phyloP scores from a whole-genome alignment of 495 filamentous ascomycete species.

The Penicillium crystallinum region DNA sequence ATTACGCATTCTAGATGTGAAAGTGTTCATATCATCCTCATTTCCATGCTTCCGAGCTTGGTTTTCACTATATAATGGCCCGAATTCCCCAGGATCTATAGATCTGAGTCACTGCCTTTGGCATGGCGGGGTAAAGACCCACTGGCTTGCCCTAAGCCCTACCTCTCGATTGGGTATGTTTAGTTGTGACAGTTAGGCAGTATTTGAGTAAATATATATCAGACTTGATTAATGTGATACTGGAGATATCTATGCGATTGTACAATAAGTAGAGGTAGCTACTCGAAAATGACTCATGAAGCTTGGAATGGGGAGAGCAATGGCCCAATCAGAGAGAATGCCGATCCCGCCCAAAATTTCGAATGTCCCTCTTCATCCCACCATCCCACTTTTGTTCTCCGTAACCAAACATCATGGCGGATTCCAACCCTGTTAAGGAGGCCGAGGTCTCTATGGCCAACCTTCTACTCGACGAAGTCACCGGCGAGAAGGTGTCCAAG shows the following conservation, averaged over 20 bases:
- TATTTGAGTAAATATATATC: not conserved
- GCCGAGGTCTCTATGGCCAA: constrained; percentile 62
- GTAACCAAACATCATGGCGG: constrained; percentile 36
- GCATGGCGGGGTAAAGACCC: constrained; percentile 30
- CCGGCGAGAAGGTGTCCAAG: constrained; percentile 82
- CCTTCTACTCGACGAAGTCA: constrained; percentile 76
- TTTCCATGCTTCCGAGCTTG: no score
- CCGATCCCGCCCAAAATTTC: constrained; percentile 39
- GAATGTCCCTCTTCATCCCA: constrained; percentile 24
- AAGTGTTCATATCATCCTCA: no score
- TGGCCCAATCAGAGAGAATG: constrained; percentile 29
- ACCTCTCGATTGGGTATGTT: constrained; percentile 17
- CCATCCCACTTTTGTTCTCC: constrained; percentile 21
- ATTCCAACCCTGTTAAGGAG: constrained; percentile 48
- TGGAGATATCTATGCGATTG: not conserved
- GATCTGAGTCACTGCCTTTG: not conserved
- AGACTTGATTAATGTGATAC: not conserved
- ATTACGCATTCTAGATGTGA: no score
- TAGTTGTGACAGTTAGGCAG: no score
- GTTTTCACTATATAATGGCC: no score
- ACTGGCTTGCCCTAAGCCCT: constrained; percentile 43
- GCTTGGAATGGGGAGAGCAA: not conserved
- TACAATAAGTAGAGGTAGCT: not conserved
- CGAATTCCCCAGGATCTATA: not conserved
- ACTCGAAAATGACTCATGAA: not conserved